Conservation (phyloP, 257 asterid species). For the Solanum ossicruentum region DNA sequence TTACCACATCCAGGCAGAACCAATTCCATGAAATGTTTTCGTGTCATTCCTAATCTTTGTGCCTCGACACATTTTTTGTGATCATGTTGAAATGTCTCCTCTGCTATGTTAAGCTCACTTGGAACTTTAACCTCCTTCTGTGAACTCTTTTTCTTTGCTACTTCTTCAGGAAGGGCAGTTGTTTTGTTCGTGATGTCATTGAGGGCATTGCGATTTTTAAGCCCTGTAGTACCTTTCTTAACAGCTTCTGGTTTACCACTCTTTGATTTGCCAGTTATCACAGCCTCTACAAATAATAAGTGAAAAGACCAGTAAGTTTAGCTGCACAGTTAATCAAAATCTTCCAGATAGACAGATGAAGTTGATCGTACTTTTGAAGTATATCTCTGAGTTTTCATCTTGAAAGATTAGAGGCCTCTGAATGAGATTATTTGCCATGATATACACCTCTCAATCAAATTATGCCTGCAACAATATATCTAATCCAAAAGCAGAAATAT, state of each 20-base stretch:
- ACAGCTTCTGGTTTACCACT: constrained; percentile 14
- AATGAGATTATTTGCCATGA: constrained; percentile 46
- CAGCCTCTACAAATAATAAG: constrained; percentile 19
- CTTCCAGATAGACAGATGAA: background rate
- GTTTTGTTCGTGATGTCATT: constrained; percentile 68
- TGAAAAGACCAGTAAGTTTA: background rate
- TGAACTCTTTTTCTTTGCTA: constrained; percentile 19
- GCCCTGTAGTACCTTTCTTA: constrained; percentile 31
- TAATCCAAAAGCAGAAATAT: background rate
- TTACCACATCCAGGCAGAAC: constrained; percentile 62
- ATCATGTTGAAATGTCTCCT: constrained; percentile 50
- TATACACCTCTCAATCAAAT: background rate
- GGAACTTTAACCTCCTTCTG: constrained; percentile 9
- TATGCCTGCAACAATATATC: background rate
- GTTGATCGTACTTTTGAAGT: constrained; percentile 28
- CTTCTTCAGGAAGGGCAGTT: constrained; percentile 16
- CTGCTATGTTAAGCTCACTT: constrained; percentile 13
- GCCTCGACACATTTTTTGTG: constrained; percentile 59
- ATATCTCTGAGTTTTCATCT: constrained; percentile 39
- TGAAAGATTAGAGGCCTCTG: constrained; percentile 45
- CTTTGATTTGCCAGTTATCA: constrained; percentile 30
- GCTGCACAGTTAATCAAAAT: background rate
- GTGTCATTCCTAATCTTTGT: constrained; percentile 12
- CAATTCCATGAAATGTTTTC: constrained; percentile 30
- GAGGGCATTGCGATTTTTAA: constrained; percentile 52